Percentiles rank a stretch among this genome's conserved stretches.
These are phyloP conservation scores for Rhodomyrtus tomentosa DNA, from an alignment of 345 rosid species.

Conservation along the genomic window DNA sequence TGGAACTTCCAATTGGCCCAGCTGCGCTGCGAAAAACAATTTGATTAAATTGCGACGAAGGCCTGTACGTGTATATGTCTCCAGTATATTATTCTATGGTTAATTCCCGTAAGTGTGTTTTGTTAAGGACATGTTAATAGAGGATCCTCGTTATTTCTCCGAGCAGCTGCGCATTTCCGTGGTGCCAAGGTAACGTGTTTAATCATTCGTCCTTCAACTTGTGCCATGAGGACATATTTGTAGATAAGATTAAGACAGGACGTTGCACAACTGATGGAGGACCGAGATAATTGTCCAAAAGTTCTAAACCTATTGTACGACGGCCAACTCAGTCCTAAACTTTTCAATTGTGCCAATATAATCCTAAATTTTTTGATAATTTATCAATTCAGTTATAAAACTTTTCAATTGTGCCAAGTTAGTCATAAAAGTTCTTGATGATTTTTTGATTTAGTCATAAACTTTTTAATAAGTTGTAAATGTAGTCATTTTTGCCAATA, in stretches of 20 bases:
- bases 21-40: background rate
- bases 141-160: background rate
- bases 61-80: background rate
- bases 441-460: too few species aligned
- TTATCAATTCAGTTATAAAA: too few species aligned
- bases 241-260: background rate
- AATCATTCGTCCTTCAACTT: background rate
- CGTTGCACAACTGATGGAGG: background rate
- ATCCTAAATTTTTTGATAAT: too few species aligned
- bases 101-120: background rate
- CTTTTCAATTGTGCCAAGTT: too few species aligned
- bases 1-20: conserved; percentile 77
- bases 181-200: background rate
- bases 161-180: background rate
- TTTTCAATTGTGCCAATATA: too few species aligned
- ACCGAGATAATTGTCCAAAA: background rate
- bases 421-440: too few species aligned
- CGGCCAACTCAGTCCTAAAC: too few species aligned
- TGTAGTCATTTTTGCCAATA: too few species aligned
- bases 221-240: background rate
- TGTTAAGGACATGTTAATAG: background rate
- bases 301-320: too few species aligned
- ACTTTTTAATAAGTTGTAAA: too few species aligned
- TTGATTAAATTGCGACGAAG: background rate
- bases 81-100: background rate